These are phyloP conservation scores for Talaromyces wortmannii DNA, from an alignment of 495 filamentous ascomycete genomes.

Conservation along the genomic window DNA sequence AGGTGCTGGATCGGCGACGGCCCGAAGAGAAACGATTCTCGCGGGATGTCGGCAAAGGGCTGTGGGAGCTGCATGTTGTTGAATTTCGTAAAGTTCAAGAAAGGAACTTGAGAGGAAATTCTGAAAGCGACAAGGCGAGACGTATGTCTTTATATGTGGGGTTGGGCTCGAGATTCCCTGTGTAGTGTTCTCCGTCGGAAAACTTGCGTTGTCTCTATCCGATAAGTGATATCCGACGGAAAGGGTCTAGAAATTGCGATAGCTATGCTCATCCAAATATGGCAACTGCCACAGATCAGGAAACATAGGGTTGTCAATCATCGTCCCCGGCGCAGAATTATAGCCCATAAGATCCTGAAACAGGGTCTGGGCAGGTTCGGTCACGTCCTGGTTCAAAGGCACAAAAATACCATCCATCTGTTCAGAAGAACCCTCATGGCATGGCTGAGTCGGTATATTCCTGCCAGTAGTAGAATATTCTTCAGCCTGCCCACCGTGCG, in stretches of 20 bases:
- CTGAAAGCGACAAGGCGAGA: too few relatives aligned
- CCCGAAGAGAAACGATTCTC: conserved; percentile 44
- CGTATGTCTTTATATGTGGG: too few relatives aligned
- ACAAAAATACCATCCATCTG: too few relatives aligned
- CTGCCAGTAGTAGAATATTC: neutral
- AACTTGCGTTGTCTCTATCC: neutral
- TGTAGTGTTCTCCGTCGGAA: neutral
- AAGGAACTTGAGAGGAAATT: too few relatives aligned
- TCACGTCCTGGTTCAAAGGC: neutral
- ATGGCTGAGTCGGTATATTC: too few relatives aligned
- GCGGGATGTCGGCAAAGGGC: conserved; percentile 52
- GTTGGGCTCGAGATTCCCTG: too few relatives aligned
- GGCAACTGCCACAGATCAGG: neutral
- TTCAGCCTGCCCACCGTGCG: neutral
- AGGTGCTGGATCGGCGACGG: conserved; percentile 56
- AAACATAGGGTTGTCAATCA: conserved; percentile 1
- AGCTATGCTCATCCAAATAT: neutral
- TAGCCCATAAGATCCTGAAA: conserved; percentile 1
- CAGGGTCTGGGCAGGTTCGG: neutral
- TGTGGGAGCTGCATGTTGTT: conserved; percentile 36
- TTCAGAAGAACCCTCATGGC: too few relatives aligned
- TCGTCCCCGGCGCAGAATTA: neutral
- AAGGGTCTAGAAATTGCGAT: neutral
- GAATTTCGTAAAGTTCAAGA: neutral
- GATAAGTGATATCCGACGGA: neutral